Conservation (phyloP, 345 rosid species). For the Triadica sebifera region DNA sequence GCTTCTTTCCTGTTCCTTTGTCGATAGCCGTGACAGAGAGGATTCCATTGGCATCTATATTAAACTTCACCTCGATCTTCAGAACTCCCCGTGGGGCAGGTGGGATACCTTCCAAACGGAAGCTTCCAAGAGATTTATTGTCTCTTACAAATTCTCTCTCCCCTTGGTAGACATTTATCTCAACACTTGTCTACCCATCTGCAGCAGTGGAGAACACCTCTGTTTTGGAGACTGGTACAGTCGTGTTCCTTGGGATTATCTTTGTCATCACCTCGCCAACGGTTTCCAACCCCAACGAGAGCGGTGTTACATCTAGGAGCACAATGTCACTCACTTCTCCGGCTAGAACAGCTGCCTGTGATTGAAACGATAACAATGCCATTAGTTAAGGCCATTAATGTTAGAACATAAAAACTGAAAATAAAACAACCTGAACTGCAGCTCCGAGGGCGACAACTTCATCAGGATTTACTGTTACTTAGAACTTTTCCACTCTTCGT, state of each 20-base stretch:
- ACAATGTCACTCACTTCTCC: too few species aligned
- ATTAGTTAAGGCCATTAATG: too few species aligned
- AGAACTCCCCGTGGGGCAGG: slow-evolving; percentile 89
- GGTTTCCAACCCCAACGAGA: slow-evolving; percentile 84
- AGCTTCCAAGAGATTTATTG: slow-evolving; percentile 77
- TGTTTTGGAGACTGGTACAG: slow-evolving; percentile 49
- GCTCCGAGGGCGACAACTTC: slow-evolving; percentile 95
- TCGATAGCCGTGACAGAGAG: slow-evolving; percentile 74
- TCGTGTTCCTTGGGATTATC: slow-evolving; percentile 85
- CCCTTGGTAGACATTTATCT: slow-evolving; percentile 61
- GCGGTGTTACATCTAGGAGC: slow-evolving; percentile 36
- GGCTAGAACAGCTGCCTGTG: too few species aligned
- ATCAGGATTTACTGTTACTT: slow-evolving; percentile 95
- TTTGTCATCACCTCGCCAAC: slow-evolving; percentile 97
- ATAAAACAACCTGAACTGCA: too few species aligned
- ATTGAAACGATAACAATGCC: too few species aligned
- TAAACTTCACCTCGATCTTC: slow-evolving; percentile 75
- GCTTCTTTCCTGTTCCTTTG: slow-evolving; percentile 87
- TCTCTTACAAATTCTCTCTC: slow-evolving; percentile 90
- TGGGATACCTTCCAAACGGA: slow-evolving; percentile 69
- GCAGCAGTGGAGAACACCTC: slow-evolving; percentile 83
- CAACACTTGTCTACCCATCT: slow-evolving; percentile 95
- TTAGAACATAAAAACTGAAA: too few species aligned
- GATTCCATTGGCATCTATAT: slow-evolving; percentile 90
- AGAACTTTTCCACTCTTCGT: slow-evolving; percentile 85